phyloP scores from a whole-genome alignment of 2,329 filamentous ascomycete genomes.

The Penicillium fuscoglaucum region DNA sequence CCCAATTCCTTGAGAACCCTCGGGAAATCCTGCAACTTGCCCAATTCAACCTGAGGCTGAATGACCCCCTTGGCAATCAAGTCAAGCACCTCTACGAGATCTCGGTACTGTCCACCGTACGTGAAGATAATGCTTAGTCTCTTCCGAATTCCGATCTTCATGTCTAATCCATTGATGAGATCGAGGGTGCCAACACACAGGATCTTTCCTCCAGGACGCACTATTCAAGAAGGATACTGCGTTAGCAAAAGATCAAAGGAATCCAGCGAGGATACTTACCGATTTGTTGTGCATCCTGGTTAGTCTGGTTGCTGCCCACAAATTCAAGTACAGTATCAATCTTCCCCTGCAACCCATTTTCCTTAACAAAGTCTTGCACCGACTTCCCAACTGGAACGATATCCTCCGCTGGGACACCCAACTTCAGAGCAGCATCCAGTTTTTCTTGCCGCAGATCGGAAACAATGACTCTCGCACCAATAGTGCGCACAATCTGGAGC shows the following conservation, averaged over 20 bases:
- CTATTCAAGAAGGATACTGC: not conserved
- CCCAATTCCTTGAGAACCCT: slow-evolving; percentile 37
- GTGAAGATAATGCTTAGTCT: slow-evolving; percentile 46
- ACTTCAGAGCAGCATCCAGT: slow-evolving; percentile 27
- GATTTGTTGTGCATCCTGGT: not conserved
- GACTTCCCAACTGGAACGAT: not conserved
- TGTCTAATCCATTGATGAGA: slow-evolving; percentile 44
- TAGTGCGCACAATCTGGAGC: slow-evolving; percentile 47
- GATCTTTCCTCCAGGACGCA: not conserved
- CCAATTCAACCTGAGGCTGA: slow-evolving; percentile 36
- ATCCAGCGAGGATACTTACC: not conserved
- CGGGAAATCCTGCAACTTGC: slow-evolving; percentile 36
- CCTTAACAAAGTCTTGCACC: not conserved
- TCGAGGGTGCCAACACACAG: slow-evolving; percentile 39
- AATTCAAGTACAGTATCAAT: slow-evolving; percentile 1
- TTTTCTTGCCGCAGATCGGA: slow-evolving; percentile 38
- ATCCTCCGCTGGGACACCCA: slow-evolving; percentile 30
- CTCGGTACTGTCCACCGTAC: slow-evolving; percentile 46
- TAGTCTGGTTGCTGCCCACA: not conserved
- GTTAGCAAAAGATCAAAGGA: not conserved
- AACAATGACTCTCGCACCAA: slow-evolving; percentile 49
- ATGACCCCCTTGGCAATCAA: slow-evolving; percentile 32
- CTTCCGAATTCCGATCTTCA: slow-evolving; percentile 49
- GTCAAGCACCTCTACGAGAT: slow-evolving; percentile 32
- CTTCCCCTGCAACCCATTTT: not conserved